Evolutionary conservation across 768 basidiomycete species (phyloP), one percentile per base, ranked within the genome.

Genomic region (Naganishia onofrii): DNA sequence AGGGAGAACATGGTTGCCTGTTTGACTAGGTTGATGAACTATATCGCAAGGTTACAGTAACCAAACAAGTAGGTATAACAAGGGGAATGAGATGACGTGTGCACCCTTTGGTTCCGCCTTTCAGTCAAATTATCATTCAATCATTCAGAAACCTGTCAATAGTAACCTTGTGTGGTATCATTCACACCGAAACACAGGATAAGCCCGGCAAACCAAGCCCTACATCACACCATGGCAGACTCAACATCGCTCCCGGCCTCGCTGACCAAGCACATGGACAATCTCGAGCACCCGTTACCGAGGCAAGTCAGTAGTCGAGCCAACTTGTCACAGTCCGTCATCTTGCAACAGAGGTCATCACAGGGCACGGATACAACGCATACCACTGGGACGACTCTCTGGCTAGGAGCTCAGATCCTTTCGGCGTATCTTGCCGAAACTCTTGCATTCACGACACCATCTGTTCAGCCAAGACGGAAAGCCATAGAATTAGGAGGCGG

Each of bases 401-500:
- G 92, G 92, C 87, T 92, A 65, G 87, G 87, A 51, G 89, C 87
- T 0, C 91, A 94, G 79, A 85, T 89, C 76, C 84, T 93, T 46
- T 84, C 89, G 21, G 75, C 84, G 53, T 90, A 87, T 76, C 83
- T 91, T 36, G 81, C 84, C 23, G 79, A 83, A 56, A 70, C 69
- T 17, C 64, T 74, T 28, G 23, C 31, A 5, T 38, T 42, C 32
- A 8, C 46, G 29, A 31, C 38, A 29, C 23, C 34, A 6, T 19
- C 26, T 31, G 51, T 23, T 51, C 44, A 51, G 26, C 26, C 51
- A 21, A 51, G 46, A 69, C 74, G 66, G 32, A 82, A 83, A 66
- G 88, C 85, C 9, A 82, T 92, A 68, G 92, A 95, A 78, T 82
- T 94, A 23, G 92, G 92, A 67, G 88, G 88, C 75, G 92, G 92